Evolutionary conservation across 1,139 yeast genomes (phyloP).

Genomic region (Yamadazyma atlantica): DNA sequence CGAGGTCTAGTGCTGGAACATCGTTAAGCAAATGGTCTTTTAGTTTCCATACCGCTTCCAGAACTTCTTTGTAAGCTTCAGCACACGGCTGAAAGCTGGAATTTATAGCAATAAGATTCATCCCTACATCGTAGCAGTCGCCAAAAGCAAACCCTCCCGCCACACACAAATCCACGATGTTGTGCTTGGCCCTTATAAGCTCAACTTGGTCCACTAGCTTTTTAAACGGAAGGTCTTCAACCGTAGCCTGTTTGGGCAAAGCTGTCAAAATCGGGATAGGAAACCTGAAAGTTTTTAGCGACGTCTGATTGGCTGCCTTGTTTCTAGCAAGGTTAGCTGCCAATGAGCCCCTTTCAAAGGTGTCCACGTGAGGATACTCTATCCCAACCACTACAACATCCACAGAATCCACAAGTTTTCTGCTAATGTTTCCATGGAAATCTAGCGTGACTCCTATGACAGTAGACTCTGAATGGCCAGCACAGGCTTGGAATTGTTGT

Average conservation of each 20-base stretch:
- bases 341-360: constrained; percentile 5
- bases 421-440: constrained; percentile 11
- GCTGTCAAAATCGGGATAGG: constrained; percentile 6
- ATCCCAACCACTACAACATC: constrained; percentile 9
- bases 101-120: constrained; percentile 8
- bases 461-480: constrained; percentile 4
- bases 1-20: constrained; percentile 6
- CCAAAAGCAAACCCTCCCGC: constrained; percentile 12
- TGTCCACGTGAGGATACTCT: constrained; percentile 11
- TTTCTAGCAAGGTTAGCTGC: constrained; percentile 4
- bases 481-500: constrained; percentile 3
- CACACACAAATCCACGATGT: constrained; percentile 5
- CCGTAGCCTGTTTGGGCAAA: constrained; percentile 10
- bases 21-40: constrained; percentile 4
- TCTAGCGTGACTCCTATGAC: constrained; percentile 9
- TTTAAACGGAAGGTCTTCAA: constrained; percentile 6
- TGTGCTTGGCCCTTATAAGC: constrained; percentile 1
- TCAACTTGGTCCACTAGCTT: constrained; percentile 4
- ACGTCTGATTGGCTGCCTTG: not conserved
- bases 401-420: constrained; percentile 4
- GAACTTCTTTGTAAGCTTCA: constrained; percentile 7
- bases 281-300: constrained; percentile 4
- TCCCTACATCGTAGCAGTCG: constrained; percentile 10
- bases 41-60: constrained; percentile 7
- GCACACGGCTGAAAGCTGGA: constrained; percentile 3